A percentile compares a stretch with the other conserved stretches of the same genome.
Evolutionary conservation across 2,329 filamentous ascomycete genomes (phyloP).

Genomic region (Neofusicoccum ribis): DNA sequence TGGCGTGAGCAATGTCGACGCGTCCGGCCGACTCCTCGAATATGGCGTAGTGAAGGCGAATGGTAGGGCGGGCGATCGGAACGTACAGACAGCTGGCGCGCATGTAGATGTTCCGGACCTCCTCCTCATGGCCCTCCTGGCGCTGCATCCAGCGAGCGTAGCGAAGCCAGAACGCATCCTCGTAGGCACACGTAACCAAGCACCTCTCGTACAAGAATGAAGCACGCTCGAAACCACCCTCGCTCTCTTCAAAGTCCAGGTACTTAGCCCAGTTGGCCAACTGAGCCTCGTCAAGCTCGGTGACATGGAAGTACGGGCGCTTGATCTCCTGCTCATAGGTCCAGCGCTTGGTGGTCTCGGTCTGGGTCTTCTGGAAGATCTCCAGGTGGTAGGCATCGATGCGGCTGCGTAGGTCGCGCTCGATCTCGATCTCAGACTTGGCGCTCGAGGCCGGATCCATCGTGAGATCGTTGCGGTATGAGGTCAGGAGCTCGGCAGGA

Average conservation of each 20-base stretch:
- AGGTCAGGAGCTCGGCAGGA: slow-evolving; percentile 64
- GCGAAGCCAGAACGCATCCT: slow-evolving; percentile 98
- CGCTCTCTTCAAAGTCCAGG: slow-evolving; percentile 88
- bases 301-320: slow-evolving; percentile 94
- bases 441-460: slow-evolving; percentile 53
- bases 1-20: slow-evolving; percentile 75
- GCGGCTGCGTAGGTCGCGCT: slow-evolving; percentile 77
- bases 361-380: slow-evolving; percentile 76
- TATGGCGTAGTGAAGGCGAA: slow-evolving; percentile 87
- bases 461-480: slow-evolving; percentile 72
- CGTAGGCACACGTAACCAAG: slow-evolving; percentile 86
- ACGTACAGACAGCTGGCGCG: slow-evolving; percentile 83
- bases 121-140: slow-evolving; percentile 79
- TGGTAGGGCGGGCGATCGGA: slow-evolving; percentile 78
- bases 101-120: slow-evolving; percentile 88
- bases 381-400: slow-evolving; percentile 81
- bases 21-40: slow-evolving; percentile 84
- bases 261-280: slow-evolving; percentile 93
- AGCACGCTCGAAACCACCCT: slow-evolving; percentile 73
- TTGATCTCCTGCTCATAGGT: slow-evolving; percentile 94
- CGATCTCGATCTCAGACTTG: slow-evolving; percentile 74
- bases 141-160: slow-evolving; percentile 92
- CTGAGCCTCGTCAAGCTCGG: slow-evolving; percentile 82
- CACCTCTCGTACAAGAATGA: slow-evolving; percentile 92
- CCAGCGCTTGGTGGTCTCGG: slow-evolving; percentile 90